These are phyloP conservation scores for Fonsecaea monophora DNA, from an alignment of 2,329 filamentous ascomycete genomes.

Conservation along the genomic window DNA sequence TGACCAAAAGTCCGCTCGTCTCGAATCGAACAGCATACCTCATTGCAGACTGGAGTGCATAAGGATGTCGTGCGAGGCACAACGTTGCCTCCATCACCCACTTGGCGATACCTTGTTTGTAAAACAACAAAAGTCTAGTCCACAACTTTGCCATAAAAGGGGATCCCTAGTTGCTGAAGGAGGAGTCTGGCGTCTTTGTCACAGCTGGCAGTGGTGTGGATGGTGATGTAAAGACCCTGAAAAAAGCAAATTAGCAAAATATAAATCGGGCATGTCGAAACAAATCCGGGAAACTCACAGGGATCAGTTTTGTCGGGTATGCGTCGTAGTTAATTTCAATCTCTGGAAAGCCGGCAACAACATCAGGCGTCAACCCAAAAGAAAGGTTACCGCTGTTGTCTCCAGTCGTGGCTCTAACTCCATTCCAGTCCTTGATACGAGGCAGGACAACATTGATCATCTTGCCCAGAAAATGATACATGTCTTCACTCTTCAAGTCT, in stretches of 20 bases:
- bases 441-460: conserved; percentile 88
- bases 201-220: conserved; percentile 83
- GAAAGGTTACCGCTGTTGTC: conserved; percentile 87
- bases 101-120: background rate
- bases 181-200: conserved; percentile 84
- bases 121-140: conserved; percentile 48
- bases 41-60: background rate
- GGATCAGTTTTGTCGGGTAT: conserved; percentile 36
- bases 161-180: conserved; percentile 73
- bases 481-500: conserved; percentile 77
- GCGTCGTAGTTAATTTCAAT: conserved; percentile 91
- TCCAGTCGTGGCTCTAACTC: conserved; percentile 76
- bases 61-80: background rate
- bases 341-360: conserved; percentile 87
- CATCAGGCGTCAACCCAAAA: conserved; percentile 77
- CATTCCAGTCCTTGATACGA: conserved; percentile 94
- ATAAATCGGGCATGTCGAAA: background rate
- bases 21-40: background rate
- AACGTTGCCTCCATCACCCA: background rate
- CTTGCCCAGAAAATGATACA: conserved; percentile 91
- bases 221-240: conserved; percentile 80
- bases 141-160: conserved; percentile 78
- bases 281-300: conserved; percentile 61
- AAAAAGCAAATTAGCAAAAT: conserved; percentile 46
- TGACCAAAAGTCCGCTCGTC: background rate